phyloP scores from a whole-genome alignment of 768 basidiomycete species.

The Lactifluus hygrophoroides region DNA sequence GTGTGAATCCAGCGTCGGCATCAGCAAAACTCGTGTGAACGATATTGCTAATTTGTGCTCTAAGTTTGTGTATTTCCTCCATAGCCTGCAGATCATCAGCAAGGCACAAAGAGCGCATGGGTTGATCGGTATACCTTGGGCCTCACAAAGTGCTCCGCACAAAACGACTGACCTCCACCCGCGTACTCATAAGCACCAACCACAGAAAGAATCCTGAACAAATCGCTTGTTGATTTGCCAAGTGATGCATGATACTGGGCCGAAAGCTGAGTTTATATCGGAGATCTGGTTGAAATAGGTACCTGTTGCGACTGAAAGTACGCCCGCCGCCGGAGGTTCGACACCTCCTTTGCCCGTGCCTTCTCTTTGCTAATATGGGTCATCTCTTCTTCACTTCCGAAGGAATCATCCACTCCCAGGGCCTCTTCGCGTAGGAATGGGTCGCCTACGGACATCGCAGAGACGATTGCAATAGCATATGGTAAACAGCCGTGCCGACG shows the following conservation, averaged over 20 bases:
- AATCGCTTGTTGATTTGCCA: conserved; percentile 74
- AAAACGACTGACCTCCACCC: conserved; percentile 73
- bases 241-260: conserved; percentile 66
- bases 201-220: conserved; percentile 85
- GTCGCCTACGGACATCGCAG: conserved; percentile 88
- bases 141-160: conserved; percentile 81
- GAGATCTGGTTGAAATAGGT: conserved; percentile 20
- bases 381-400: conserved; percentile 34
- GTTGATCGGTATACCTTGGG: conserved; percentile 51
- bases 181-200: conserved; percentile 95
- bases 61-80: conserved; percentile 97
- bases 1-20: conserved; percentile 47
- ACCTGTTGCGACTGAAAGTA: conserved; percentile 84
- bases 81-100: conserved; percentile 55
- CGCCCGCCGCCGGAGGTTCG: conserved; percentile 54
- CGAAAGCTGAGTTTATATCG: background rate
- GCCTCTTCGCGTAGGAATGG: conserved; percentile 86
- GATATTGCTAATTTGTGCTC: conserved; percentile 80
- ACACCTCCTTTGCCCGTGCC: conserved; percentile 45
- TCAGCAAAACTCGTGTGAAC: conserved; percentile 71
- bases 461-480: conserved; percentile 86
- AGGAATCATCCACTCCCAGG: conserved; percentile 37
- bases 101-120: background rate
- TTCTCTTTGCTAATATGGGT: conserved; percentile 40
- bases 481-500: conserved; percentile 85